Evolutionary conservation across 2,329 filamentous ascomycete genomes (phyloP), one percentile per base, ranked within the genome.

Genomic region (Exutisphaerella laricina): DNA sequence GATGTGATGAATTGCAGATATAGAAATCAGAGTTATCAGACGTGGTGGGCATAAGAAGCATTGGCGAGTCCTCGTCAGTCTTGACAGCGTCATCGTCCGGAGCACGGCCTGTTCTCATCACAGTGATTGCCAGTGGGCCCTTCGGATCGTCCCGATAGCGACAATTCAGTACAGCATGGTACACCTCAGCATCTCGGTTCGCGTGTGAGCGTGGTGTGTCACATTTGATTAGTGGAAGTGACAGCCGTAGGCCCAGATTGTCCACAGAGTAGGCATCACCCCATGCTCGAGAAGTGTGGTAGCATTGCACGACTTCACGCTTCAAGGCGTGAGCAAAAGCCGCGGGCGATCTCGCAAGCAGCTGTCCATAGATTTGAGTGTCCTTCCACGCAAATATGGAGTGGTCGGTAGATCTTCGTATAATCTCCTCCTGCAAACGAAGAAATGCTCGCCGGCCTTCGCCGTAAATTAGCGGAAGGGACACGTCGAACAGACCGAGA

Each of bases 401-500:
- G 8, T 21, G 34, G 21, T 37, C 34, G 5, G 21, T 14, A n/a
- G 18, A n/a, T 21, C 14, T 6, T 14, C 20, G 4, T 4, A 37
- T 12, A 12, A 37, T 37, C 26, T 17, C 51, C 36, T 54, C 51
- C 22, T 51, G 48, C 16, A 54, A 39, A 5, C 50, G 43, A 10
- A 18, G 9, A 25, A 50, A 53, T 4, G 50, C 50, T 16, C 37
- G 46, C 1, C 35, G 17, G n/a, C 47, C 47, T 41, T 51, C 48
- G 2, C 48, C 48, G 18, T 51, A 49, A 2, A 43, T 4, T 2
- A 41, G 3, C 2, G 46, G 29, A 12, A 51, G 40, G 14, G 29
- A 46, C 4, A 51, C 43, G 17, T 41, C 39, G 18, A 51, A 49
- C n/a, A 51, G 38, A 5, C 48, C 48, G 12, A 51, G 42, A 1